Conservation (phyloP, 352 stramenopile species). For the Phytophthora ramorum region DNA sequence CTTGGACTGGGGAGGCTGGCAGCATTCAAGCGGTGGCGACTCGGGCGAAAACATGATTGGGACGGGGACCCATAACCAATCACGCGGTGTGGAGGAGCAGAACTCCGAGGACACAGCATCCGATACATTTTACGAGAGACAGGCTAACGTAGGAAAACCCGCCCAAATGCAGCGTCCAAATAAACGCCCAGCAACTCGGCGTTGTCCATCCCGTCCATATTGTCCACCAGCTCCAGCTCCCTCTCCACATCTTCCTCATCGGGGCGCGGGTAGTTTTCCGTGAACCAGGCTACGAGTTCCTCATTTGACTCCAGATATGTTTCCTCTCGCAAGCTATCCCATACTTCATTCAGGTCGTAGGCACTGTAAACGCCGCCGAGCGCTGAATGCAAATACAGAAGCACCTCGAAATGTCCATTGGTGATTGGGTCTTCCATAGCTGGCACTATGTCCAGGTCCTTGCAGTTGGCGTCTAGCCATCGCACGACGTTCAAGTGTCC, state of each 20-base stretch:
- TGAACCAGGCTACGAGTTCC: constrained; percentile 1
- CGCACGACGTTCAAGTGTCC: background rate
- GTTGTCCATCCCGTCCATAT: background rate
- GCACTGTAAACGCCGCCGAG: background rate
- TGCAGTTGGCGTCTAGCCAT: background rate
- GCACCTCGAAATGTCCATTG: background rate
- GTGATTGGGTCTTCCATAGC: constrained; percentile 1
- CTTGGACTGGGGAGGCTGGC: no score
- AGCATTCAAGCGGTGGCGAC: no score
- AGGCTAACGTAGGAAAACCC: background rate
- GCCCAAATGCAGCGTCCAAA: background rate
- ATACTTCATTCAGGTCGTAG: background rate
- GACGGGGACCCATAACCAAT: no score
- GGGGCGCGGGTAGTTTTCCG: background rate
- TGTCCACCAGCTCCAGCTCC: background rate
- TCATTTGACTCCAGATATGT: background rate
- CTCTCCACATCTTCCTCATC: background rate
- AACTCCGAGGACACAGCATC: no score
- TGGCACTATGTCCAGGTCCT: background rate
- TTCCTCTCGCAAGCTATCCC: background rate
- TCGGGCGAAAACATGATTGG: no score
- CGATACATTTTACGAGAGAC: no score
- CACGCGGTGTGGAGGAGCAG: no score
- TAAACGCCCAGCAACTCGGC: background rate
- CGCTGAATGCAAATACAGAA: background rate